A percentile compares a stretch with the other conserved stretches of the same genome.
Conservation (phyloP, 352 stramenopile genomes). For the Nothophytophthora sp. region DNA sequence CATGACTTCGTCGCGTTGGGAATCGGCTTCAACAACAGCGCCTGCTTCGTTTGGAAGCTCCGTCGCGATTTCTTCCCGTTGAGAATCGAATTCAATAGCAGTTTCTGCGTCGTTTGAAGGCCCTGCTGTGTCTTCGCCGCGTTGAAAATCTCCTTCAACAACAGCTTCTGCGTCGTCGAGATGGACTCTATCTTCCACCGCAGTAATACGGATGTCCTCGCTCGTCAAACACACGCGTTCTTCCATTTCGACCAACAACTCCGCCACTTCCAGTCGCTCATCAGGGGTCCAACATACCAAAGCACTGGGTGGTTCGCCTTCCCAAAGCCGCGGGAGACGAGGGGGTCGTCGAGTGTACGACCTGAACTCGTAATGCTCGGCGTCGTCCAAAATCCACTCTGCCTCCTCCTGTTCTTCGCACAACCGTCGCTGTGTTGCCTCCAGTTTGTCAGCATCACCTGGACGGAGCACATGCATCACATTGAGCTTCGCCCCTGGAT, state of each 20-base stretch:
- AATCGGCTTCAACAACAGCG: too few relatives aligned
- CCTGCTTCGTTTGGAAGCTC: too few relatives aligned
- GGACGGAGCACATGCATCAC: slow-evolving; percentile 28
- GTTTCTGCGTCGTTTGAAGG: slow-evolving; percentile 1
- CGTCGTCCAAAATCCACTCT: slow-evolving; percentile 16
- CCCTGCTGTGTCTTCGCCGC: not conserved
- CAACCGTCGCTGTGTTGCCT: slow-evolving; percentile 5
- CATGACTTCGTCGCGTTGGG: too few relatives aligned
- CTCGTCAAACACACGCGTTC: slow-evolving; percentile 27
- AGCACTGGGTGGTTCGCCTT: slow-evolving; percentile 22
- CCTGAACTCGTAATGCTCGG: slow-evolving; percentile 5
- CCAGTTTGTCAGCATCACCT: slow-evolving; percentile 7
- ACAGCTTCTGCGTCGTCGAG: not conserved
- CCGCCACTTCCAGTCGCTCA: slow-evolving; percentile 9
- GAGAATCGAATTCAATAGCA: slow-evolving; percentile 9
- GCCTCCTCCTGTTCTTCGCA: slow-evolving; percentile 15
- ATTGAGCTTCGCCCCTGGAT: slow-evolving; percentile 18
- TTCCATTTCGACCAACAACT: slow-evolving; percentile 20
- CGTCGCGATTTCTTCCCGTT: too few relatives aligned
- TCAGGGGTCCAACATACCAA: slow-evolving; percentile 24
- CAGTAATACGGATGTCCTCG: slow-evolving; percentile 36
- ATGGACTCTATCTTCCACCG: not conserved
- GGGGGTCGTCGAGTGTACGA: slow-evolving; percentile 12
- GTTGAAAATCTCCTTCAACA: not conserved
- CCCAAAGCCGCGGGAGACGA: slow-evolving; percentile 22